Conservation (phyloP, 2,329 filamentous ascomycete genomes). For the Venturia asperata region DNA sequence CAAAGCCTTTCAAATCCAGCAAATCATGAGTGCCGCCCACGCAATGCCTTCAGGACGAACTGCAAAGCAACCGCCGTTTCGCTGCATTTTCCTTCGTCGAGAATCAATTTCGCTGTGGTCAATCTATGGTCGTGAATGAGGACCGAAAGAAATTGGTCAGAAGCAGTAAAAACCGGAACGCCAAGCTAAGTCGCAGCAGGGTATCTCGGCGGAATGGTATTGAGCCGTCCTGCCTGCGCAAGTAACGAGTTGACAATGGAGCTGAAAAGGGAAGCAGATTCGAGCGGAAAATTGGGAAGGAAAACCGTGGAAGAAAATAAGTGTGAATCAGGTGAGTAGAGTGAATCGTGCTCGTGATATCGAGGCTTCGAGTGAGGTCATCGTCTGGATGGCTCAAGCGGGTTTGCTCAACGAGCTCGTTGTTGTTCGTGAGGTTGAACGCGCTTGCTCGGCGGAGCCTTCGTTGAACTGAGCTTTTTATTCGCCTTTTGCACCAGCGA, state of each 20-base stretch:
- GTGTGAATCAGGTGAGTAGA: not conserved
- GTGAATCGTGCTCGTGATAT: not conserved
- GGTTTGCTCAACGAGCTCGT: not conserved
- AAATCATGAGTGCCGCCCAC: no score
- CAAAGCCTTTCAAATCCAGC: no score
- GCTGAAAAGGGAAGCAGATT: not conserved
- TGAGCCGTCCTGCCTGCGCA: not conserved
- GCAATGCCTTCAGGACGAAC: not conserved
- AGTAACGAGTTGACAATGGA: not conserved
- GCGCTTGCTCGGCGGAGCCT: not conserved
- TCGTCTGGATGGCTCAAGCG: not conserved
- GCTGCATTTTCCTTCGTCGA: not conserved
- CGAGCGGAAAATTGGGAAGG: not conserved
- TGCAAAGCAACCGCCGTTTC: not conserved
- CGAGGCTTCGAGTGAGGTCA: not conserved
- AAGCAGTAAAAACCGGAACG: not conserved
- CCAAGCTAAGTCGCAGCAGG: constrained; percentile 9
- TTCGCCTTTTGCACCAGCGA: constrained; percentile 19
- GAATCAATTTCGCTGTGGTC: not conserved
- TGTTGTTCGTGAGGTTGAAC: not conserved
- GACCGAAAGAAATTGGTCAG: not conserved
- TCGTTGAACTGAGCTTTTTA: not conserved
- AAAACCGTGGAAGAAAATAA: not conserved
- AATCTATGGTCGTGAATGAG: not conserved
- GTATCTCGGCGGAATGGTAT: not conserved